Evolutionary conservation across 2,329 filamentous ascomycete genomes (phyloP).

Genomic region (Blastomyces percursus): DNA sequence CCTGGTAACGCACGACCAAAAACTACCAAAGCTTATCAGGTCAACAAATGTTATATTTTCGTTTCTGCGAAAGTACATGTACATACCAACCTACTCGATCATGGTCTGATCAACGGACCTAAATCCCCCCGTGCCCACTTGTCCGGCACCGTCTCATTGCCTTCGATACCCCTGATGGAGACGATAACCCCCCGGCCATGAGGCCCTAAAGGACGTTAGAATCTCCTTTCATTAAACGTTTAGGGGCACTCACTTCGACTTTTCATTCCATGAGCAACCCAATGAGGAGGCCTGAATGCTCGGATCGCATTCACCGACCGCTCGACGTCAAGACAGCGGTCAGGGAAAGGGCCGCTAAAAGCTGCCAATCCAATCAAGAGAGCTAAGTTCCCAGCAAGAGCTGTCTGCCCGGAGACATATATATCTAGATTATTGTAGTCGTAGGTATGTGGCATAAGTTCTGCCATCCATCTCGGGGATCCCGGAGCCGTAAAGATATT

Average conservation of each 20-base stretch:
- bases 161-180: conserved; percentile 4
- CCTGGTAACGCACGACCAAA: not conserved
- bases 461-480: conserved; percentile 13
- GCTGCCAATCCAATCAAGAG: conserved; percentile 18
- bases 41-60: not conserved
- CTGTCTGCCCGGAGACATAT: not conserved
- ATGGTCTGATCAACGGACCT: not conserved
- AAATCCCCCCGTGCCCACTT: not conserved
- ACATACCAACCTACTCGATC: not conserved
- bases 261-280: conserved; percentile 10
- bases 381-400: conserved; percentile 15
- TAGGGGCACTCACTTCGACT: conserved; percentile 11
- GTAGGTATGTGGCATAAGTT: conserved; percentile 17
- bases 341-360: conserved; percentile 11
- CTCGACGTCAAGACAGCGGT: not conserved
- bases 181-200: conserved; percentile 14
- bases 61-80: not conserved
- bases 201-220: conserved; percentile 1
- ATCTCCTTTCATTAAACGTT: not conserved
- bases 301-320: conserved; percentile 5
- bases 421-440: conserved; percentile 1
- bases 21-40: not conserved
- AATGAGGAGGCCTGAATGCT: conserved; percentile 14
- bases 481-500: conserved; percentile 15
- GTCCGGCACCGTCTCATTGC: not conserved